These are phyloP conservation scores for Hylodesmum podocarpum DNA, from an alignment of 306 rosid genomes.

Conservation along the genomic window DNA sequence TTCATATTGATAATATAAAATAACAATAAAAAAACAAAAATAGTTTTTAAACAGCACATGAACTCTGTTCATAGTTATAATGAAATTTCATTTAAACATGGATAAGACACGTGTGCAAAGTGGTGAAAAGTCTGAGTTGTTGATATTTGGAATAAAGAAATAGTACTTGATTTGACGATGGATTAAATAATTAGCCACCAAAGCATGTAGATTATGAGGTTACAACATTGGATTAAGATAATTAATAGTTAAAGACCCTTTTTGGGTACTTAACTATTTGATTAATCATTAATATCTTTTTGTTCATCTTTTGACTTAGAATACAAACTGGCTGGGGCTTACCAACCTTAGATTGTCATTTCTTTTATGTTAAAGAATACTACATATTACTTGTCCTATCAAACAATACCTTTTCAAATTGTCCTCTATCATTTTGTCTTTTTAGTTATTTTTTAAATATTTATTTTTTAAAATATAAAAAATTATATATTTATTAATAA, in stretches of 20 bases:
- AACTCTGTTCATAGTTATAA: not conserved
- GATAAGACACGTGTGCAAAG: not conserved
- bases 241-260: constrained; percentile 7
- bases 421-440: too few relatives aligned
- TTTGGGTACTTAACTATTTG: not conserved
- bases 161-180: not conserved
- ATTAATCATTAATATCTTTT: not conserved
- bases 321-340: not conserved
- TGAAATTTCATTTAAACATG: not conserved
- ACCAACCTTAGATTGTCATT: not conserved
- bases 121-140: not conserved
- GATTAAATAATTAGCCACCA: not conserved
- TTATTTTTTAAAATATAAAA: too few relatives aligned
- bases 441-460: too few relatives aligned
- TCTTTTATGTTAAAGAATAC: not conserved
- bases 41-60: not conserved
- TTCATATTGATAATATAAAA: not conserved
- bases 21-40: not conserved
- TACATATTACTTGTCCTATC: not conserved
- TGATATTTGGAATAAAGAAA: not conserved
- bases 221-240: not conserved
- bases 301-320: not conserved
- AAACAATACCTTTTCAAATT: too few relatives aligned
- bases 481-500: too few relatives aligned
- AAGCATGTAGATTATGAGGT: not conserved